Evolutionary conservation across 331 rosid genomes (phyloP).

Genomic region (Erythrophleum ivorense): DNA sequence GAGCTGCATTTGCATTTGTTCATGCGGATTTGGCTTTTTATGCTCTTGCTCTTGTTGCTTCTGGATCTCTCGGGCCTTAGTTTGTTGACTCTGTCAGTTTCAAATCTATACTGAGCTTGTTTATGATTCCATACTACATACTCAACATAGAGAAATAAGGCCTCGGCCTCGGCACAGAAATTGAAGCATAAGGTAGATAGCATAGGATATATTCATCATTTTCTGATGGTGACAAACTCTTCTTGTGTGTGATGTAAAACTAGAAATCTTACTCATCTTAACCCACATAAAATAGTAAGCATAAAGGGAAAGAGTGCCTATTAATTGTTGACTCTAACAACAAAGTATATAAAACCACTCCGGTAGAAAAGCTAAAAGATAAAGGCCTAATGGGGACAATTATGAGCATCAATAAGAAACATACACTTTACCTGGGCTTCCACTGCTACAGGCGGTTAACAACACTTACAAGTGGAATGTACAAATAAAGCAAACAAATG

Average conservation of each 20-base stretch:
- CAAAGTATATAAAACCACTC: not conserved
- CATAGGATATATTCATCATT: constrained; percentile 14
- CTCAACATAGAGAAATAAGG: constrained; percentile 13
- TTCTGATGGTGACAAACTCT: constrained; percentile 6
- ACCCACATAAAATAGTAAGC: not conserved
- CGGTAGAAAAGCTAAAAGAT: not conserved
- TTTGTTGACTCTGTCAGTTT: constrained; percentile 53
- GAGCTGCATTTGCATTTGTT: constrained; percentile 55
- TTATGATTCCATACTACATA: constrained; percentile 26
- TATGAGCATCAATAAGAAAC: not conserved
- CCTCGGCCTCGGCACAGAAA: not conserved
- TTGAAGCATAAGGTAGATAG: constrained; percentile 24
- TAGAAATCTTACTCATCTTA: not conserved
- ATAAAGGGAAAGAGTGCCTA: not conserved
- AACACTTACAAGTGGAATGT: not conserved
- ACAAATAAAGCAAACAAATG: not conserved
- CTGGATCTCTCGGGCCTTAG: constrained; percentile 59
- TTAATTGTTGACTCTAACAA: not conserved
- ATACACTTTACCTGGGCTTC: constrained; percentile 15
- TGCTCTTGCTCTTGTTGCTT: constrained; percentile 46
- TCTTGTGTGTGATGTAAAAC: constrained; percentile 7
- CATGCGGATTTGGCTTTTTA: constrained; percentile 54
- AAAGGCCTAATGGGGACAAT: not conserved
- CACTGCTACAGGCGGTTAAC: constrained; percentile 17
- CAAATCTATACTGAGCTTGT: constrained; percentile 31